Percentiles rank a stretch among this genome's conserved stretches.
phyloP scores from a whole-genome alignment of 352 stramenopile species.

The Phytophthora idaei region DNA sequence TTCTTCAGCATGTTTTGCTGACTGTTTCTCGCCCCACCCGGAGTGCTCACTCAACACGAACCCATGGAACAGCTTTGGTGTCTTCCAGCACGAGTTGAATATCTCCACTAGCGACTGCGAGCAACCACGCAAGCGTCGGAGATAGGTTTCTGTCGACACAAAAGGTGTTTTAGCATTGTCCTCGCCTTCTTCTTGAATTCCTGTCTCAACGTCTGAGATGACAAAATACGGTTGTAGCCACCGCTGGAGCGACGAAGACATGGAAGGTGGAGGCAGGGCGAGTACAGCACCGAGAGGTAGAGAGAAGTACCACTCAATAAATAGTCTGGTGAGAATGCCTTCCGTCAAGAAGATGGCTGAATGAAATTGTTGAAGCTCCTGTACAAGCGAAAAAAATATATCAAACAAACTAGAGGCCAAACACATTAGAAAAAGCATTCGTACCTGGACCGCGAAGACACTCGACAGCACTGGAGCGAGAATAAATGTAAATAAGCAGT shows the following conservation, averaged over 20 bases:
- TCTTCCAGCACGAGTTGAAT: slow-evolving; percentile 70
- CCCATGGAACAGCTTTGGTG: slow-evolving; percentile 65
- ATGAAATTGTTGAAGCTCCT: slow-evolving; percentile 74
- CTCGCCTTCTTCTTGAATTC: slow-evolving; percentile 36
- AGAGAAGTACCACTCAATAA: slow-evolving; percentile 87
- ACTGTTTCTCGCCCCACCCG: slow-evolving; percentile 62
- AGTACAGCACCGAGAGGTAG: slow-evolving; percentile 67
- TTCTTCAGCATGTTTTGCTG: slow-evolving; percentile 77
- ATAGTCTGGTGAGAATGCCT: slow-evolving; percentile 57
- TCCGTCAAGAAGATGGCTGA: slow-evolving; percentile 59
- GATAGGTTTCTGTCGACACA: slow-evolving; percentile 29
- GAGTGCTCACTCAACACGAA: slow-evolving; percentile 77
- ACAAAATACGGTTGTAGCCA: slow-evolving; percentile 73
- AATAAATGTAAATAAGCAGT: slow-evolving; percentile 63
- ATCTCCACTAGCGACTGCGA: slow-evolving; percentile 44
- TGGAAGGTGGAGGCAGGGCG: slow-evolving; percentile 59
- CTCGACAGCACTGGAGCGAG: slow-evolving; percentile 77
- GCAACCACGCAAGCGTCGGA: slow-evolving; percentile 50
- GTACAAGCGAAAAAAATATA: slow-evolving; percentile 10
- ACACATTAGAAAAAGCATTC: background rate
- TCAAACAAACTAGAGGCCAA: slow-evolving; percentile 11
- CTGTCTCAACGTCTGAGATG: slow-evolving; percentile 39
- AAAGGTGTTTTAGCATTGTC: slow-evolving; percentile 35
- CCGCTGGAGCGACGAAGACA: slow-evolving; percentile 78
- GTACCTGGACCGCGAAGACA: slow-evolving; percentile 83